A percentile compares a stretch with the other conserved stretches of the same genome.
Evolutionary conservation across 2,329 filamentous ascomycete species (phyloP).

Genomic region (Arthroderma sp.): DNA sequence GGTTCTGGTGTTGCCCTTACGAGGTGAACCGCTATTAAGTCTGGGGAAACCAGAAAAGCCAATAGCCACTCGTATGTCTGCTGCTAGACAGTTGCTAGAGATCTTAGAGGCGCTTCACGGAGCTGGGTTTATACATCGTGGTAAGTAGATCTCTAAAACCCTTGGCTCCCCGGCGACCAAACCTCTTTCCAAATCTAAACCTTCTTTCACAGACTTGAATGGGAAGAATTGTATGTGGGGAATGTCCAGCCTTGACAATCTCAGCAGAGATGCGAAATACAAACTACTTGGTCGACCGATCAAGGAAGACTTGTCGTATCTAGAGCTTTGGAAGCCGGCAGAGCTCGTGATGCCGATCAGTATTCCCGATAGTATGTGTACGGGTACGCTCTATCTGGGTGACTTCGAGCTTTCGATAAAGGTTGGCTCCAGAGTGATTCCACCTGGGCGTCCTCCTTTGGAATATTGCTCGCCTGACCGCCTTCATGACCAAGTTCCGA

Average conservation of each 20-base stretch:
- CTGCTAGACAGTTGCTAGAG: constrained; percentile 17
- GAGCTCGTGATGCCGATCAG: constrained; percentile 15
- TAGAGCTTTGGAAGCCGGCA: constrained; percentile 16
- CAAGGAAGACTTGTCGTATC: constrained; percentile 15
- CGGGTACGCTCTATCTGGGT: constrained; percentile 18
- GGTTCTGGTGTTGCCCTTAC: constrained; percentile 15
- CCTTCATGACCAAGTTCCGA: constrained; percentile 15
- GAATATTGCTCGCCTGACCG: constrained; percentile 18
- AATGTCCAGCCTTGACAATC: constrained; percentile 13
- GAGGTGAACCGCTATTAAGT: constrained; percentile 12
- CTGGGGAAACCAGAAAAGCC: constrained; percentile 3
- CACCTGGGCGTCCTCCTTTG: constrained; percentile 10
- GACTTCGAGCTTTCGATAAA: constrained; percentile 19
- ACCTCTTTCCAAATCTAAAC: constrained; percentile 7
- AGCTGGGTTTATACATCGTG: constrained; percentile 18
- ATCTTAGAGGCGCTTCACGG: constrained; percentile 16
- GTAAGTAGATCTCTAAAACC: constrained; percentile 9
- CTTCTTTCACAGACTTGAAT: constrained; percentile 15
- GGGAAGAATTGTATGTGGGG: constrained; percentile 20
- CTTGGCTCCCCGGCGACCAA: neutral
- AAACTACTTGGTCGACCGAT: constrained; percentile 16
- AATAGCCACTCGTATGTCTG: constrained; percentile 17
- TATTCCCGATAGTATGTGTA: constrained; percentile 13
- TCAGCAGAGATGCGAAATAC: constrained; percentile 16
- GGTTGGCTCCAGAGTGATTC: constrained; percentile 9